phyloP scores from a whole-genome alignment of 345 rosid species.

The Aquilaria malaccensis region DNA sequence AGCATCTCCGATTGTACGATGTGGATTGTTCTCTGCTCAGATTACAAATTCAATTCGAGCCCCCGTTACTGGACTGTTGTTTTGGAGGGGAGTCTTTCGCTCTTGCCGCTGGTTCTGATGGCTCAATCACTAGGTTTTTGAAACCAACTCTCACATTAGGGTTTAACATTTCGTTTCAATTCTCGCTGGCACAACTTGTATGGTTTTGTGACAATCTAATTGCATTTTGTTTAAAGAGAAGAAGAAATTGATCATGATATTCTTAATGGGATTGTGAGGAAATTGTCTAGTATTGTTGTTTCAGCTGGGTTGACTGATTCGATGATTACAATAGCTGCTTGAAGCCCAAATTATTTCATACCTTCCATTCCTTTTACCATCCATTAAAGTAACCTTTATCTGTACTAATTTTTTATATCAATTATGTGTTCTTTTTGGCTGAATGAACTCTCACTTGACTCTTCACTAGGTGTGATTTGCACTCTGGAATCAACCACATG shows the following conservation, averaged over 20 bases:
- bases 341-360: not conserved
- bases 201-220: no score
- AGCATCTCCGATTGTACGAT: slow-evolving; percentile 69
- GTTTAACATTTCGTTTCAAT: not conserved
- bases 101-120: slow-evolving; percentile 58
- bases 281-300: not conserved
- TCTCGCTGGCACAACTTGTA: not conserved
- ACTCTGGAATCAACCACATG: slow-evolving; percentile 30
- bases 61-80: slow-evolving; percentile 82
- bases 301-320: not conserved
- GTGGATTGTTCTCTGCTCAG: slow-evolving; percentile 54
- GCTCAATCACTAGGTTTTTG: slow-evolving; percentile 61
- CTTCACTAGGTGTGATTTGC: slow-evolving; percentile 57
- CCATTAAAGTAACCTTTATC: not conserved
- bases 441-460: no score
- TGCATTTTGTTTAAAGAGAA: not conserved
- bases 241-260: not conserved
- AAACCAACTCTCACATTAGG: not conserved
- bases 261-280: not conserved
- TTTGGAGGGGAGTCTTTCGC: slow-evolving; percentile 52
- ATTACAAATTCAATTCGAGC: slow-evolving; percentile 34
- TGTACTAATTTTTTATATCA: slow-evolving; percentile 1
- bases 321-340: not conserved
- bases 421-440: no score
- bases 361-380: not conserved